Base-by-base conservation (phyloP, 164 flowering plant genomes). In the Dillenia turbinata region DNA sequence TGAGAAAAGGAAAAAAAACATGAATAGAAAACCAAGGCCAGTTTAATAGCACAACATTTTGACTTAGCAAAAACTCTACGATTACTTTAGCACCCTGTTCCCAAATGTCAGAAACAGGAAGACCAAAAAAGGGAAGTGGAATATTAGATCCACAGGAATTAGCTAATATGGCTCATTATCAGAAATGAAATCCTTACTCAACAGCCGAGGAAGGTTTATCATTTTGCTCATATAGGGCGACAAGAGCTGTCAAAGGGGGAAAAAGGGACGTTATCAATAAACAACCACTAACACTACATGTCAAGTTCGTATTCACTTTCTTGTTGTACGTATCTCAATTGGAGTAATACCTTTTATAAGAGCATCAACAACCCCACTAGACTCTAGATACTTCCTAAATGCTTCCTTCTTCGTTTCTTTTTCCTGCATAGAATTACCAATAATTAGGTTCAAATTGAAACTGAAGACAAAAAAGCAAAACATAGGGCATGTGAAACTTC, bases 371-470 rank as follows among this genome's bases (percentile, higher is more conserved):
- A 86, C 97, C 69, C 98, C 98, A 77, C 81, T 86, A 48, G 95
- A 86, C 54, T 94, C 98, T n/a, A 94, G 73, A 65, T 94, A 94
- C 76, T 85, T 94, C 74, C 97, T 84, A 69, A 87, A 94, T 52
- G 89, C 96, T 81, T 94, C 98, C 69, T 91, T 94, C 79, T 91
- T 94, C 19, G 91, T 88, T 73, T 94, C 98, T 76, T 88, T 94
- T 69, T 87, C 98, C 98, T 90, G 75, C 62, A 53, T 12, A 44
- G 12, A 52, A 63, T 44, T 19, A 19, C 22, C 1, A 19, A 65
- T 26, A n/a, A 63, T 52, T 50, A 1, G 19, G 56, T 44, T 12
- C 17, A 22, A 7, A 44, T 13, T 46, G 52, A 45, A 57, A 15
- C 6, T 0, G 9, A 49, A 59, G 24, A 43, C 53, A 14, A 19